Base-by-base conservation (phyloP, 2,329 filamentous ascomycete genomes). In the Botrytis medusae region DNA sequence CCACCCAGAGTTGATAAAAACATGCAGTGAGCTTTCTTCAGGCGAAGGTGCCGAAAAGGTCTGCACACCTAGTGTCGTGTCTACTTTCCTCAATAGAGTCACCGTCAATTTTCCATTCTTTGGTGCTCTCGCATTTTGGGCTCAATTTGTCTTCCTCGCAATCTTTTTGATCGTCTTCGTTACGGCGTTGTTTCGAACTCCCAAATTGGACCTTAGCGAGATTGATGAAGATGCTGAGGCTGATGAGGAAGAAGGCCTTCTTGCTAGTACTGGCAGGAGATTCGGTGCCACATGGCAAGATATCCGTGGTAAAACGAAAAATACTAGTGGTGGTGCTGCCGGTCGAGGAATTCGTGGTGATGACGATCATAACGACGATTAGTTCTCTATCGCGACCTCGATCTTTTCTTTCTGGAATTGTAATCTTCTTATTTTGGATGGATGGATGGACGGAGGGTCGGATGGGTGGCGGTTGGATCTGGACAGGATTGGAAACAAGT, bases 51-150 rank as follows among this genome's bases (percentile, higher is more conserved):
- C 94, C 4, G 89, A 89, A 77, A 87, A 91, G 74, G 91, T 97
- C 34, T 99, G 96, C 86, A 98, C 95, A 0, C 94, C 96, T 0
- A 95, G 92, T 34, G 91, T 98, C 54, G 92, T 95, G 81, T 96
- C 93, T 74, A 97, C 93, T 0, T 97, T 99, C 83, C 86, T 99
- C 76, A 98, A 98, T 83, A 91, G 95, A 62, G 89, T 98, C 74
- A 95, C 93, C 34, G 88, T 97, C 80, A 97, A 97, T 81, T 99
- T 96, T 87, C 95, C 96, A 9, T 94, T 98, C 81, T 97, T 99
- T 80, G 96, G 96, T 18, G 90, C 92, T 18, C 85, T 98, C n/a
- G 89, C 93, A 77, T 99, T 98, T 82, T 99, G 95, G 94, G 93
- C 94, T 0, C 96, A 99, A 79, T 98, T 98, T 80, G 92, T 88